phyloP scores from a whole-genome alignment of 163 green algal genomes.

The Trebouxiophyceae sp. region DNA sequence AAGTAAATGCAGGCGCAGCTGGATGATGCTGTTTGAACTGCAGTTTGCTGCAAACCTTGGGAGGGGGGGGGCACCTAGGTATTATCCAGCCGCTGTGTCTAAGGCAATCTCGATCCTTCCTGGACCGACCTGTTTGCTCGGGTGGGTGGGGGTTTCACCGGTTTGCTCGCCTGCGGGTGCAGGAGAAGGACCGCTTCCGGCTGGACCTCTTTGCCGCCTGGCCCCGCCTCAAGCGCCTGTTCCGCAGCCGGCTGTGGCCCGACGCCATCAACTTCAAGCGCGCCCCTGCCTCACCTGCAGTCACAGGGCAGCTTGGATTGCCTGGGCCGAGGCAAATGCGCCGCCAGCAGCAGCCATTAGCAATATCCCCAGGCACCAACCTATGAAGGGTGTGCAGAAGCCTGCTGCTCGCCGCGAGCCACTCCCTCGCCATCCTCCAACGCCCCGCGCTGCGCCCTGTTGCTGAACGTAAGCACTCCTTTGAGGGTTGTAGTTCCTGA shows the following conservation, averaged over 20 bases:
- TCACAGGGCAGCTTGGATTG: background rate
- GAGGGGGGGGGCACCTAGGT: too few relatives aligned
- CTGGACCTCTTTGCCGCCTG: conserved; percentile 44
- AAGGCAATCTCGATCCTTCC: too few relatives aligned
- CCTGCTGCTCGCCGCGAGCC: background rate
- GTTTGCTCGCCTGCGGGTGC: background rate
- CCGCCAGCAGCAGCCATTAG: too few relatives aligned
- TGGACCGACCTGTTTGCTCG: too few relatives aligned
- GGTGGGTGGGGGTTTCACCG: too few relatives aligned
- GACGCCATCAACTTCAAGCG: conserved; percentile 47
- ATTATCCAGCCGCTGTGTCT: background rate
- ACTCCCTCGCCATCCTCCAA: too few relatives aligned
- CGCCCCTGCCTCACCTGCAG: background rate
- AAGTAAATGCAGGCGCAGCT: too few relatives aligned
- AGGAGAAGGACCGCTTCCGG: conserved; percentile 44
- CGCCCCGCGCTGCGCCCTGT: too few relatives aligned
- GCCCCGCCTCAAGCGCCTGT: conserved; percentile 33
- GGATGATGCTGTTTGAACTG: too few relatives aligned
- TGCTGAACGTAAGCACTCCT: background rate
- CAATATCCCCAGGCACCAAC: too few relatives aligned
- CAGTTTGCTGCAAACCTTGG: too few relatives aligned
- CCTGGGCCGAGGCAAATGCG: too few relatives aligned
- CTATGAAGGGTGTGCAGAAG: background rate
- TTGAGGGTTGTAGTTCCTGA: background rate
- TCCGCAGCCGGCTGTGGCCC: conserved; percentile 53